Evolutionary conservation across 208 protist genomes (phyloP), one percentile per base, ranked within the genome.

Genomic region (Balamuthia mandrillaris): DNA sequence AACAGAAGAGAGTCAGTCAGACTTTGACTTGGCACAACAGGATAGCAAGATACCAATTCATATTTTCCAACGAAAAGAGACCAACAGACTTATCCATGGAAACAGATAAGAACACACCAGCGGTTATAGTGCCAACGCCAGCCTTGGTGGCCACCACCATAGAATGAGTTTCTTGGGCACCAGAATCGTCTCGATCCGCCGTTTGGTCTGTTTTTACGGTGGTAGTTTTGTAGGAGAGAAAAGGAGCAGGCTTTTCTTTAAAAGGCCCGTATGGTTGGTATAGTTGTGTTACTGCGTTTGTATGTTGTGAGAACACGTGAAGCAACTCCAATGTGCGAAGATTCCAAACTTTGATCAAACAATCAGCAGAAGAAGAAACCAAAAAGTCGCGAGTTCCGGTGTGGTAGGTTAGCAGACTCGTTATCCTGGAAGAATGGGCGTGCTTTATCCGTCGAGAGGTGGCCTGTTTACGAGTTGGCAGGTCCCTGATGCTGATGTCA

Each of bases 311-410:
- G 14, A 78, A 78, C 4, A 78, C 68, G 29, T 56, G 45, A 29
- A 42, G 21, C 21, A 78, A 47, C 24, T 78, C 68, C 7, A 21
- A 9, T 3, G 44, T 78, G 27, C 66, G 47, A 35, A 78, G 68
- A 18, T 78, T 78, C 68, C 68, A 78, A 41, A 78, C 68, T 58
- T 78, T 78, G 68, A 78, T 78, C 44, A 56, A 29, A 47, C 44
- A 29, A 35, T 78, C 68, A 14, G 68, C 68, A 16, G 45, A 41
- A 7, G 68, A 41, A 10, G 68, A 78, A 3, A 78, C 41, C 24
- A 78, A n/a, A 1, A 78, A 47, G 6, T 51, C 45, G 18, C 9
- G 6, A 16, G 41, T 21, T 12, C 41, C 29, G 44, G n/a, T 21
- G 45, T 58, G 45, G 44, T 54, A 54, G 68, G 45, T 78, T 41